Evolutionary conservation across 345 rosid species (phyloP).

Genomic region (Cochlearia excelsa): DNA sequence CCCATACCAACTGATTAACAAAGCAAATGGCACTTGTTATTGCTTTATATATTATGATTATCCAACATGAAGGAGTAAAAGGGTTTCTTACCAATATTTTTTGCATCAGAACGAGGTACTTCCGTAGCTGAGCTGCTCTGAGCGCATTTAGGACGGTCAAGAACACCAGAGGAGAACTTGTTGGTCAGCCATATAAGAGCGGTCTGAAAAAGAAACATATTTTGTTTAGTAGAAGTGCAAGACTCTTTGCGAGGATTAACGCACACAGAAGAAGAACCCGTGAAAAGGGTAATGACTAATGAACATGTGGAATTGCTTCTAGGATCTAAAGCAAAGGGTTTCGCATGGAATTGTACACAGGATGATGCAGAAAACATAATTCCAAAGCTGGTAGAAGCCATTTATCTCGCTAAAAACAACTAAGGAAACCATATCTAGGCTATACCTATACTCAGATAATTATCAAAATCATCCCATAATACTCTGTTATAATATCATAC

Average conservation of each 20-base stretch:
- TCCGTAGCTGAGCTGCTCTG: constrained; percentile 40
- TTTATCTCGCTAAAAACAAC: neutral
- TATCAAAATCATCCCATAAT: neutral
- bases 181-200: constrained; percentile 72
- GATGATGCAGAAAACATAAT: constrained; percentile 8
- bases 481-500: neutral
- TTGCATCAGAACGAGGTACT: constrained; percentile 32
- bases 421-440: neutral
- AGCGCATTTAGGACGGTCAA: constrained; percentile 68
- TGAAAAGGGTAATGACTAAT: neutral
- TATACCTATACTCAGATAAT: neutral
- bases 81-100: constrained; percentile 49
- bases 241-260: neutral
- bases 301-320: neutral
- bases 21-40: constrained; percentile 20
- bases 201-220: constrained; percentile 44
- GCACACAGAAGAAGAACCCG: neutral
- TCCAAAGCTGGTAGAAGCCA: neutral
- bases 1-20: constrained; percentile 45
- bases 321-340: constrained; percentile 13
- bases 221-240: constrained; percentile 14
- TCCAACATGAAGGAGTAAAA: neutral
- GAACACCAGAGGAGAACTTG: constrained; percentile 82
- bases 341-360: neutral
- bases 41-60: neutral